Evolutionary conservation across 2,329 filamentous ascomycete genomes (phyloP).

Genomic region (Sporothrix protearum): DNA sequence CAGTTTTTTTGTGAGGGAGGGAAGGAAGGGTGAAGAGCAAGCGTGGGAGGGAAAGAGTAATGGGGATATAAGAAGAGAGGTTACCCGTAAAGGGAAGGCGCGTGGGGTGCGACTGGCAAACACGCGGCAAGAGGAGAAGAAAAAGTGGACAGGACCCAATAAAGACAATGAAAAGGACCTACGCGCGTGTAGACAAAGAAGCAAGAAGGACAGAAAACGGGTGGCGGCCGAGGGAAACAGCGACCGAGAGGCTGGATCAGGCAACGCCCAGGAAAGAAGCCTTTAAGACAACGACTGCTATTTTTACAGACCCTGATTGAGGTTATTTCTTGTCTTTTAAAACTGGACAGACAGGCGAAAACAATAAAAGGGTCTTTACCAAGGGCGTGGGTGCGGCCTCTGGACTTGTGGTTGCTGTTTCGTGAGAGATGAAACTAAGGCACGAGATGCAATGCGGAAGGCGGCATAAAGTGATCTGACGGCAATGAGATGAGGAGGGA

Average conservation of each 20-base stretch:
- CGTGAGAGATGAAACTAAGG: not conserved
- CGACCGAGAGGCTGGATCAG: not conserved
- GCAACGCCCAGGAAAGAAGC: not conserved
- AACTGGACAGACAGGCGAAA: not conserved
- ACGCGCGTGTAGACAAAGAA: not conserved
- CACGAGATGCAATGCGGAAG: not conserved
- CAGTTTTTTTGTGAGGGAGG: not conserved
- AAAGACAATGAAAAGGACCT: not conserved
- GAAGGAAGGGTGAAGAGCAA: not conserved
- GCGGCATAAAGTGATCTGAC: not conserved
- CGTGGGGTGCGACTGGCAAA: not conserved
- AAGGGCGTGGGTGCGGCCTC: not conserved
- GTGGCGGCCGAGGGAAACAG: not conserved
- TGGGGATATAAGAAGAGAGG: not conserved
- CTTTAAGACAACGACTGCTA: no score
- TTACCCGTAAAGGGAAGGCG: slow-evolving; percentile 6
- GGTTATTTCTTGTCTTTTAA: not conserved
- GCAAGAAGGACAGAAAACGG: not conserved
- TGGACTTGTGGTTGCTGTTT: not conserved
- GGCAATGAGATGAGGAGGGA: not conserved
- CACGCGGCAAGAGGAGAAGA: not conserved
- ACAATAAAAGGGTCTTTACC: not conserved
- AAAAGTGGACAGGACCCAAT: not conserved
- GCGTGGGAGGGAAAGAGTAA: not conserved
- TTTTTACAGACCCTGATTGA: not conserved